Evolutionary conservation across 106 monocot genomes (phyloP).

Genomic region (Triglochin maritima): DNA sequence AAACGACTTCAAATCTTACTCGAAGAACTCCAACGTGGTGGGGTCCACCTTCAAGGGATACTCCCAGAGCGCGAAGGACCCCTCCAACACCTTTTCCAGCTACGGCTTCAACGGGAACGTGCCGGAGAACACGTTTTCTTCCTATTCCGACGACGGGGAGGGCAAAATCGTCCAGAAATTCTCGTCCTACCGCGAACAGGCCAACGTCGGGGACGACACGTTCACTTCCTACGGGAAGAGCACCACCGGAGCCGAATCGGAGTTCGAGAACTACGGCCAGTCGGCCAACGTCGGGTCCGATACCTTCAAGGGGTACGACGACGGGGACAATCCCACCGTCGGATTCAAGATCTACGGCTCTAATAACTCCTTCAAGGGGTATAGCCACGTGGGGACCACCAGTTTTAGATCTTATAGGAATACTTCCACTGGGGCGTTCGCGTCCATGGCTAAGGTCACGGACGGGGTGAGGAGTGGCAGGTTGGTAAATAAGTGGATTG

Average conservation of each 20-base stretch:
- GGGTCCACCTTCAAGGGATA: conserved; percentile 47
- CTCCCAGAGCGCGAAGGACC: conserved; percentile 31
- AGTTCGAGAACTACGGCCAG: conserved; percentile 65
- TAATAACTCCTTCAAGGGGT: conserved; percentile 58
- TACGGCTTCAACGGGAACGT: conserved; percentile 52
- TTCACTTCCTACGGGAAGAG: conserved; percentile 71
- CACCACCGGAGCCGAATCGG: conserved; percentile 17
- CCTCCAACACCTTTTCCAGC: conserved; percentile 32
- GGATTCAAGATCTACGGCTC: conserved; percentile 23
- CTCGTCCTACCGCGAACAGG: conserved; percentile 50
- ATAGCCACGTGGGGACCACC: conserved; percentile 25
- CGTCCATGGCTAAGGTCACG: conserved; percentile 1
- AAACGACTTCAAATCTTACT: conserved; percentile 40
- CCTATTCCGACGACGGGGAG: conserved; percentile 31
- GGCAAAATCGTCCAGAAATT: conserved; percentile 30
- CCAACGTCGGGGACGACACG: conserved; percentile 80
- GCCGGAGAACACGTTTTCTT: conserved; percentile 43
- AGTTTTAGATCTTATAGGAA: conserved; percentile 10
- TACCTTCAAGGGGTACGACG: conserved; percentile 56
- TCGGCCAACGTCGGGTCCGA: conserved; percentile 68
- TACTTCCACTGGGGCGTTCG: conserved; percentile 5
- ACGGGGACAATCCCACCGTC: conserved; percentile 11
- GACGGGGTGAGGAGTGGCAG: neutral
- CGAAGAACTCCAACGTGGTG: conserved; percentile 53
- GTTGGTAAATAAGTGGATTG: conserved; percentile 39